Evolutionary conservation across 2,329 filamentous ascomycete genomes (phyloP).

Genomic region (Erysiphe pulchra): DNA sequence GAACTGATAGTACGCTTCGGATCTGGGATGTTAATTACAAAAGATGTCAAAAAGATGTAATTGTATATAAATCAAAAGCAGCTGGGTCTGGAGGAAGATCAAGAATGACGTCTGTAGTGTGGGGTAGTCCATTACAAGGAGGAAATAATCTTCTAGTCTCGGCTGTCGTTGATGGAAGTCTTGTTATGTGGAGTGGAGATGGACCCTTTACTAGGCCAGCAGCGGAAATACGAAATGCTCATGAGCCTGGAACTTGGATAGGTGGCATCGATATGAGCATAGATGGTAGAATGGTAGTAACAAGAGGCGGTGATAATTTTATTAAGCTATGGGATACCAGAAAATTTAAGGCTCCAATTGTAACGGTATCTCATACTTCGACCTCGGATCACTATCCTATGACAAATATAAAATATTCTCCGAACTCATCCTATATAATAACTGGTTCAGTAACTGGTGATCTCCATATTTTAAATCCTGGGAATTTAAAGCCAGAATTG

Average conservation of each 20-base stretch:
- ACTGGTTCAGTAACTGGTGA: slow-evolving; percentile 71
- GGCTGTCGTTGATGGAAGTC: slow-evolving; percentile 64
- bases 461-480: slow-evolving; percentile 80
- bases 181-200: slow-evolving; percentile 80
- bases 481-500: slow-evolving; percentile 62
- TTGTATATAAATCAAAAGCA: slow-evolving; percentile 87
- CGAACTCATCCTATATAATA: slow-evolving; percentile 59
- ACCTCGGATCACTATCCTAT: slow-evolving; percentile 66
- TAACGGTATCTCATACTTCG: slow-evolving; percentile 51
- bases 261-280: slow-evolving; percentile 73
- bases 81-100: slow-evolving; percentile 71
- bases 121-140: slow-evolving; percentile 56
- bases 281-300: slow-evolving; percentile 76
- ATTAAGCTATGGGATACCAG: slow-evolving; percentile 95
- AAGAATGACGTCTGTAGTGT: slow-evolving; percentile 78
- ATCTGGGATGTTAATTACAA: slow-evolving; percentile 95
- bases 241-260: slow-evolving; percentile 67
- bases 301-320: slow-evolving; percentile 67
- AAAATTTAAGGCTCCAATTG: slow-evolving; percentile 79
- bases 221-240: slow-evolving; percentile 64
- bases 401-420: slow-evolving; percentile 73
- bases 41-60: slow-evolving; percentile 70
- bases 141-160: slow-evolving; percentile 55
- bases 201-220: slow-evolving; percentile 63
- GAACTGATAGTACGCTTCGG: slow-evolving; percentile 79